These are phyloP conservation scores for Thalassia testudinum DNA, from an alignment of 116 monocot genomes.

Conservation along the genomic window DNA sequence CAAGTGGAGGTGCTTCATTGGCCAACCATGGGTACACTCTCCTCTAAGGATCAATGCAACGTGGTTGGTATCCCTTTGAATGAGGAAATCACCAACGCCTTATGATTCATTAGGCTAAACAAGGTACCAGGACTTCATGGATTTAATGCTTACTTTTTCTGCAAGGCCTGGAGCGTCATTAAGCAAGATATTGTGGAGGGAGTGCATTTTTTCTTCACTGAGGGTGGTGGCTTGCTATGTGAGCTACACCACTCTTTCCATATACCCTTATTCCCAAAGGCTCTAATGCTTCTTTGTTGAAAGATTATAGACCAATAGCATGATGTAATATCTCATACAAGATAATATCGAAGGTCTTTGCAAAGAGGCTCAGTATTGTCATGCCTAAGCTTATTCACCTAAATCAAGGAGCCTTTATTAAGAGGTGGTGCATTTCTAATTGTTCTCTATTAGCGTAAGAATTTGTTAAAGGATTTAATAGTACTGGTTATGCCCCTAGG, in stretches of 20 bases:
- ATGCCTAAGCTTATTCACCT: not conserved
- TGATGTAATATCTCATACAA: not conserved
- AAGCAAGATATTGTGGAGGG: not conserved
- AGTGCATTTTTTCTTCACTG: not conserved
- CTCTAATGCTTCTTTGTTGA: not conserved
- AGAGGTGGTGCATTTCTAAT: not conserved
- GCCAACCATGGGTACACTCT: not conserved
- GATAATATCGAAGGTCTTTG: not conserved
- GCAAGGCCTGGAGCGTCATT: not conserved
- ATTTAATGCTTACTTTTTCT: not conserved
- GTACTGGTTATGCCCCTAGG: too few relatives aligned
- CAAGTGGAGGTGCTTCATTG: not conserved
- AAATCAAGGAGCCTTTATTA: not conserved
- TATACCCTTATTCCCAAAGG: not conserved
- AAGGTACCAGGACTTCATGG: not conserved
- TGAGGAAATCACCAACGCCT: not conserved
- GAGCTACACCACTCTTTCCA: not conserved
- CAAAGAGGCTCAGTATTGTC: not conserved
- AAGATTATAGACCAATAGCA: not conserved
- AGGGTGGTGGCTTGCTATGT: not conserved
- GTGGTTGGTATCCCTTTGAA: not conserved
- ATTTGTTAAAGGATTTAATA: too few relatives aligned
- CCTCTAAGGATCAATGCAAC: not conserved
- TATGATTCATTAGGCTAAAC: not conserved
- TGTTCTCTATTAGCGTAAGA: not conserved